Base-by-base conservation (phyloP, 192 early-diverging fungal genomes). In the Coemansia sp. region DNA sequence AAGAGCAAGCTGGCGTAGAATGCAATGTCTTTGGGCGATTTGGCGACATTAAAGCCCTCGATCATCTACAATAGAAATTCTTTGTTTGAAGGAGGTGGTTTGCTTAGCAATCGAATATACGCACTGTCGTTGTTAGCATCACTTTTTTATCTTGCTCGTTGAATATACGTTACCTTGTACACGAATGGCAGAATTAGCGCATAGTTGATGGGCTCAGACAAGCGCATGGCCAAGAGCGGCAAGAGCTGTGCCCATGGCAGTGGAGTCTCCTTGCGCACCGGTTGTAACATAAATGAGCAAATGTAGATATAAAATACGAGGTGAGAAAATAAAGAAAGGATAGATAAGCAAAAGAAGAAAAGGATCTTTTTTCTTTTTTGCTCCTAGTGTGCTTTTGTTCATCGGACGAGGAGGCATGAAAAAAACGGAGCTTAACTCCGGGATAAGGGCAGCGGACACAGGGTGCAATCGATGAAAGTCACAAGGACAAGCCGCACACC, bases 21-120 rank as follows among this genome's bases (percentile, higher is more conserved):
- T 8, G 92, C 94, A 59, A 95, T 87, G 29, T 92, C 88, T 37
- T 92, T 89, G 59, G 93, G 89, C 60, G 87, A 83, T 20, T 87
- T 85, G 11, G 87, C 86, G 1, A 91, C 73, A 58, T 87, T 73
- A 24, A 49, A 49, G 3, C 46, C 46, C 46, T 49, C 46, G 22
- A 49, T 49, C 46, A 49, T 49, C 47, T 49, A 49, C 27, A 20
- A 12, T n/a, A 20, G 0, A 11, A 5, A 10, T 15, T 47, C 9
- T 47, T 47, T 17, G 45, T 47, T 24, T n/a, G n/a, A n/a, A n/a
- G n/a, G n/a, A n/a, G n/a, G n/a, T n/a, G n/a, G n/a, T n/a, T n/a
- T n/a, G n/a, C n/a, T n/a, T n/a, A n/a, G n/a, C n/a, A n/a, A n/a
- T n/a, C n/a, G n/a, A n/a, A n/a, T n/a, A 8, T 19, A 4, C 42